Base-by-base conservation (phyloP, 352 stramenopile genomes). In the Bremia lactucae region DNA sequence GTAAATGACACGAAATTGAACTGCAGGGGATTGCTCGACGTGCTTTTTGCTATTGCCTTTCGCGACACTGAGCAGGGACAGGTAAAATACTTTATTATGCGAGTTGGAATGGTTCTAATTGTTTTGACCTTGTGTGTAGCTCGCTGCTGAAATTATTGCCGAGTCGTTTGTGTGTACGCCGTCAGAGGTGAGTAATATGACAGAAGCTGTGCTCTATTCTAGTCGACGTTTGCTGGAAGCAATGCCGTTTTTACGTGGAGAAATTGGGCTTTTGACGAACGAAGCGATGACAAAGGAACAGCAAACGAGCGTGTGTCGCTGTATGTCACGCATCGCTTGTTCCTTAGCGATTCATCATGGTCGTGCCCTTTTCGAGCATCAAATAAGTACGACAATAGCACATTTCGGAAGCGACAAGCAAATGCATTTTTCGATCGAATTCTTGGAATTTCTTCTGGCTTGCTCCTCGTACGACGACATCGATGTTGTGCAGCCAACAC, bases 391-490 rank as follows among this genome's bases (percentile, higher is more conserved):
- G 8, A 31, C 5, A 34, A 8, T 49, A 38, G 16, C 28, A 19
- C 22, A 20, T 28, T 6, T 40, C 16, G 15, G 26, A 20, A 29
- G 11, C 11, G 11, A 0, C 5, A 38, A 49, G 15, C 31, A 62
- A 13, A 34, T 33, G 29, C 29, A 38, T 6, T 62, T 76, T 23
- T 42, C 45, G 6, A 33, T 51, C 1, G 16, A 38, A 15, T 83
- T 87, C 41, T 49, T 92, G 18, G 65, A 87, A 23, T 55, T 82
- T 14, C 50, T 88, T 23, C 41, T 92, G 16, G 45, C 53, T 11
- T 89, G 76, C 40, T 83, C 76, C 6, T 68, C 68, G 14, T 76
- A 72, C 29, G 31, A 57, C 10, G 62, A 87, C 22, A 40, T 63
- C 7, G 56, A 76, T 21, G 69, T 84, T 6, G 63, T 67, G 7